Evolutionary conservation across 371 early-diverging fungal species (phyloP), one percentile per base, ranked within the genome.

Genomic region (Mucor indicus): DNA sequence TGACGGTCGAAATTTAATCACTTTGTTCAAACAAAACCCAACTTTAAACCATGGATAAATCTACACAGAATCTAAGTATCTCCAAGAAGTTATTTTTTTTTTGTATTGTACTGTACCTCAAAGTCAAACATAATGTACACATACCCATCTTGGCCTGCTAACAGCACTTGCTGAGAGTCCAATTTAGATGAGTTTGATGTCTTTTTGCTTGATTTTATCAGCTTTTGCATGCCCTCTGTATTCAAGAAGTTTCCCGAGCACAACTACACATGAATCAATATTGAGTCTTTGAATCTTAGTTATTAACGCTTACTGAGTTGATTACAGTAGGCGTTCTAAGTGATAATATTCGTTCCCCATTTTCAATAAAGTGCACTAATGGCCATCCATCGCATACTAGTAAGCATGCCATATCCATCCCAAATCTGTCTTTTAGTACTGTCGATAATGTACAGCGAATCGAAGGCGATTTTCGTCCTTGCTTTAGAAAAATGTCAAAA

Each of bases 301-400:
- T 7, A 27, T 27, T 27, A 27, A 7, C 22, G 17, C 64, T 54
- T 64, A 77, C 77, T 8, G 72, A 68, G n/a, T 67, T 59, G 24
- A 72, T 60, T 1, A 61, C 51, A 8, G 59, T 50, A 16, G 77
- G 70, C 7, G 57, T 48, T 17, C 48, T 43, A 6, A 77, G 25
- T 17, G 64, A 59, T 36, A 50, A 44, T 9, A 57, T 51, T 32
- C 63, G 48, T 15, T 60, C 53, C 0, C 73, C 72, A 23, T 49
- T 50, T 37, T 63, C 64, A 16, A 77, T 46, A 41, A 73, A 69
- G 31, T 73, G 74, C 7, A 77, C 47, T 11, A 65, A 49, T 3
- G 72, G 72, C 52, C 63, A 67, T 5, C 74, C 69, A 50, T 71
- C 68, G 38, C 72, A 73, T 3, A 67, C 74, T 20, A 77, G 37